Evolutionary conservation across 768 basidiomycete species (phyloP).

Genomic region (Mrakia gelida): DNA sequence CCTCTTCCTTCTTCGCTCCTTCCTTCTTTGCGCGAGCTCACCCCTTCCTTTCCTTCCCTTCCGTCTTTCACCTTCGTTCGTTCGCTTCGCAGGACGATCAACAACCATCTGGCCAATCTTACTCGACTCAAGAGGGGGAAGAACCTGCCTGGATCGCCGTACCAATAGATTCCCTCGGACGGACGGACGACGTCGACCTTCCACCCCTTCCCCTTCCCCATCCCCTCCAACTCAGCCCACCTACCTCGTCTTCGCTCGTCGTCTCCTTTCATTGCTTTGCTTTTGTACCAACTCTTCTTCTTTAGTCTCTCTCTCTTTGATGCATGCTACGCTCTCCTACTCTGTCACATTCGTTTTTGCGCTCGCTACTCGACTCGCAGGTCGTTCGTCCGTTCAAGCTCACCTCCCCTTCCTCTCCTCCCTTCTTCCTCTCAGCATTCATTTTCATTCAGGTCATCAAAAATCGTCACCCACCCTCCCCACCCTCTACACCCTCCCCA

Average conservation of each 20-base stretch:
- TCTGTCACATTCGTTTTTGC: background rate
- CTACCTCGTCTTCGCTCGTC: background rate
- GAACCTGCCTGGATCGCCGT: background rate
- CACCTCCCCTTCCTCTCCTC: background rate
- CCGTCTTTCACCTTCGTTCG: background rate
- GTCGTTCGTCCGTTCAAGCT: too few species aligned
- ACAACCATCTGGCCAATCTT: constrained; percentile 26
- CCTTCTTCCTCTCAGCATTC: background rate
- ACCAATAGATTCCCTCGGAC: background rate
- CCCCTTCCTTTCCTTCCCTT: background rate
- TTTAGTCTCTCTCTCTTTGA: background rate
- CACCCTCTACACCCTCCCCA: constrained; percentile 6
- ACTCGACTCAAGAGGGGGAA: constrained; percentile 15
- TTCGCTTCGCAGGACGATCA: constrained; percentile 22
- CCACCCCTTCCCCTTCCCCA: too few species aligned
- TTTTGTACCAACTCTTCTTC: background rate
- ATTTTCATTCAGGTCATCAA: background rate
- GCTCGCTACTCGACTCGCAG: too few species aligned
- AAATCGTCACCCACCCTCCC: background rate
- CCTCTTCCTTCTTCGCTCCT: background rate
- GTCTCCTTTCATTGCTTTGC: background rate
- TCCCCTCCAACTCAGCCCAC: background rate
- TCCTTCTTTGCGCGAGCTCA: background rate
- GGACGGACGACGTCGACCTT: too few species aligned
- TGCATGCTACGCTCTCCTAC: background rate